Evolutionary conservation across 2,329 filamentous ascomycete genomes (phyloP), one percentile per base, ranked within the genome.

Genomic region (Verticillium alfalfae): DNA sequence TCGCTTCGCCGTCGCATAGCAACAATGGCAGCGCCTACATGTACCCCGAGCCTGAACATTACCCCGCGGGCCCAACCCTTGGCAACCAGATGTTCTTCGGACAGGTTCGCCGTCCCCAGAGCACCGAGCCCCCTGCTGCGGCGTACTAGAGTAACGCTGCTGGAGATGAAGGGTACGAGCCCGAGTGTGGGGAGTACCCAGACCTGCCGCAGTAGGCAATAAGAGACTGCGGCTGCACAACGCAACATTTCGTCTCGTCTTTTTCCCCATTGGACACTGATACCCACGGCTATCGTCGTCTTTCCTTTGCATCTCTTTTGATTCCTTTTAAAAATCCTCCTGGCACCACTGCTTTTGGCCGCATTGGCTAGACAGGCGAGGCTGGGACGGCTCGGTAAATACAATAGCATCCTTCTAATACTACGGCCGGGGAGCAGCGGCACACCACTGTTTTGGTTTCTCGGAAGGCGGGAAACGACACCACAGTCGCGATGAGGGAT

Each of bases 31-130:
- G 84, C 58, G 81, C 81, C 65, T 93, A 92, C 66, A 87, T 91
- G 64, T 97, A 96, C 71, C 87, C 89, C 8, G 96, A 97, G 67
- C 90, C 92, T 0, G 92, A 96, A 68, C 85, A 86, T 34, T 89
- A 88, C 64, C 83, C 83, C 39, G 82, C 85, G 58, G 82, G 83
- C 45, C 81, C 81, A 38, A 69, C 76, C 5, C 82, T 83, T 52
- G 82, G 87, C 71, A 83, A 83, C 38, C 86, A 89, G 68, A 86
- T 92, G 78, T 94, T 93, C 73, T 93, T 93, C 67, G 83, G 73
- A 9, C 73, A 86, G 62, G 87, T 92, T 67, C 86, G 90, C 61
- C 84, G 90, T 63, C 88, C 89, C 4, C 88, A 90, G 67, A 92
- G 90, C 80, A 86, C 90, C 3, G 90, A 95, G 71, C 87, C 89